Base-by-base conservation (phyloP, 2,329 filamentous ascomycete genomes). In the Neofusicoccum kwambonambiense region DNA sequence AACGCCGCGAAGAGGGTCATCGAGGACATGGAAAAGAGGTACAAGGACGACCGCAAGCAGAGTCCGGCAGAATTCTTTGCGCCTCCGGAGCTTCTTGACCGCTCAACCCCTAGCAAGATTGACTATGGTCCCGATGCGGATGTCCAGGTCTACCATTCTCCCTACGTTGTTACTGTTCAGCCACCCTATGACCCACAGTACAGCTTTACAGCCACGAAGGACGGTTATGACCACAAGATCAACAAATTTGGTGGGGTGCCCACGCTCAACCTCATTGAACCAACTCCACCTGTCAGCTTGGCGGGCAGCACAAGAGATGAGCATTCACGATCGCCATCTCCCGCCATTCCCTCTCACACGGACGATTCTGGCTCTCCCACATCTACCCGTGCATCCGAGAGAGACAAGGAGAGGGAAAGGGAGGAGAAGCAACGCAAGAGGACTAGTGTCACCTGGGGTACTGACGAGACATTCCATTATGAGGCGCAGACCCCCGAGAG, bases 231-330 rank as follows among this genome's bases (percentile, higher is more conserved):
- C 13, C 56, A 39, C 31, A 47, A 60, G 31, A 67, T 67, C n/a
- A 64, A 66, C 11, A 62, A 56, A 42, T 79, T 78, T 15, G 83
- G 79, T 75, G 73, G 76, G 17, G 81, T 87, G 19, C 85, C 85
- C 11, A 74, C 71, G n/a, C 76, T 88, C 15, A 85, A 83, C 49
- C 75, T 87, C 27, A 85, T 87, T 62, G 80, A 84, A 52, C 83
- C 86, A 2, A 88, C 86, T 6, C 86, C 86, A 19, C 83, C 83
- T 9, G 80, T 79, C 19, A 85, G 83, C 66, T 69, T 75, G 65
- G 79, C 77, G 27, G 76, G 77, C 9, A 72, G 71, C 1, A 75
- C 74, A 34, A 44, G 56, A 39, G 73, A 75, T 17, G 75, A 74
- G 41, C 71, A 70, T 7, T 79, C 76, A 31, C 47, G 72, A 15